Base-by-base conservation (phyloP, 148 eudicot genomes). In the Fagopyrum homotropicum region DNA sequence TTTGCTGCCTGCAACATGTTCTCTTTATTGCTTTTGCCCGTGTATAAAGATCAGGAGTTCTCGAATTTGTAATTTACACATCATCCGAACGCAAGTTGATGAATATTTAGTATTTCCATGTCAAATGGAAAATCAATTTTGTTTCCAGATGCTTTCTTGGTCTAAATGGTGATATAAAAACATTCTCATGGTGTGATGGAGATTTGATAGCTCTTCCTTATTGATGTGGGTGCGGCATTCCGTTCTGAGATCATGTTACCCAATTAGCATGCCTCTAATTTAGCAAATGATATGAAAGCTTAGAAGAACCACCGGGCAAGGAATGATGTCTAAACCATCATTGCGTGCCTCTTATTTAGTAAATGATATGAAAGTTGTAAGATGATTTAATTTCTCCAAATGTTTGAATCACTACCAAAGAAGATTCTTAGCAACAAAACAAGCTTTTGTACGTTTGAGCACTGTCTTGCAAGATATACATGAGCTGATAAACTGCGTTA, bases 131-230 rank as follows among this genome's bases (percentile, higher is more conserved):
- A 66, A 17, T 66, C 19, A 5, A 12, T 35, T 66, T 66, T 63
- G 69, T 63, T 40, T 40, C 30, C 47, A 66, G 71, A 4, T 66
- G 45, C 71, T 12, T 43, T 15, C 71, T 66, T 66, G 35, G 71
- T 66, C 71, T 35, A 14, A 40, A 66, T 66, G 47, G 43, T 66
- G 71, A 40, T 40, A 35, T 22, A 0, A 4, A 6, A 22, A 46
- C 45, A 11, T 12, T 63, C 2, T 29, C 45, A 29, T 63, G 69
- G 35, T n/a, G 10, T 6, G 10, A 17, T 57, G 30, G n/a, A 63
- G 11, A 63, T 63, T 63, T 4, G 30, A 7, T 63, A 63, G 45
- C 4, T 35, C 4, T 63, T 12, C 35, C 3, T 11, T 12, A 63
- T 35, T 63, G 40, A 35, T 29, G 69, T 63, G 69, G 44, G 45